phyloP scores from a whole-genome alignment of 2,329 filamentous ascomycete genomes.

The Ceratocystis lukuohia region DNA sequence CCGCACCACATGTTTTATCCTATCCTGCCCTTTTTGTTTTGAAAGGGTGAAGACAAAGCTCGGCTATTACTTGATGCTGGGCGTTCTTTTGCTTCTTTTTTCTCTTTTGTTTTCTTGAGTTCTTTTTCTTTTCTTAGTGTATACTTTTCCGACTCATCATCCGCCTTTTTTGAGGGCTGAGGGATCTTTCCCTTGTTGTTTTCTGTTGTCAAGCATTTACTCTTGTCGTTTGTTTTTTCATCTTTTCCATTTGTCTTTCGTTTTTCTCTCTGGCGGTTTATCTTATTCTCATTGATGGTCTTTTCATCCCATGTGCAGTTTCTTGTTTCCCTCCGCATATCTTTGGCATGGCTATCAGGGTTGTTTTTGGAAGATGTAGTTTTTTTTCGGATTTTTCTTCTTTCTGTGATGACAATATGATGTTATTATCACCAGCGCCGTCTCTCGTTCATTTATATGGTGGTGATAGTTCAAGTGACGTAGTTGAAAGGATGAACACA shows the following conservation, averaged over 20 bases:
- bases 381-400: conserved; percentile 8
- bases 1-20: conserved; percentile 3
- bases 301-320: conserved; percentile 8
- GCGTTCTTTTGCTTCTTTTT: not conserved
- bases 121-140: conserved; percentile 22
- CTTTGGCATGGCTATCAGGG: not conserved
- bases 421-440: not conserved
- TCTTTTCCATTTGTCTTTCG: not conserved
- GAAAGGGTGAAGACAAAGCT: not conserved
- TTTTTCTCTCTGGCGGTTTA: not conserved
- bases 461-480: not conserved
- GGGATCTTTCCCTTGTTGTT: too few relatives aligned
- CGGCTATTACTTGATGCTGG: not conserved
- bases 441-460: not conserved
- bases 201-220: conserved; percentile 10
- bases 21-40: not conserved
- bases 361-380: conserved; percentile 4
- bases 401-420: not conserved
- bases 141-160: conserved; percentile 9
- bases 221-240: not conserved
- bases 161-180: conserved; percentile 18
- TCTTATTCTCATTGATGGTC: conserved; percentile 7
- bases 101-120: conserved; percentile 17
- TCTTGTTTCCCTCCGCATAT: conserved; percentile 9
- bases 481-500: not conserved